phyloP scores from a whole-genome alignment of 148 eudicot genomes.

The Talinum fruticosum region DNA sequence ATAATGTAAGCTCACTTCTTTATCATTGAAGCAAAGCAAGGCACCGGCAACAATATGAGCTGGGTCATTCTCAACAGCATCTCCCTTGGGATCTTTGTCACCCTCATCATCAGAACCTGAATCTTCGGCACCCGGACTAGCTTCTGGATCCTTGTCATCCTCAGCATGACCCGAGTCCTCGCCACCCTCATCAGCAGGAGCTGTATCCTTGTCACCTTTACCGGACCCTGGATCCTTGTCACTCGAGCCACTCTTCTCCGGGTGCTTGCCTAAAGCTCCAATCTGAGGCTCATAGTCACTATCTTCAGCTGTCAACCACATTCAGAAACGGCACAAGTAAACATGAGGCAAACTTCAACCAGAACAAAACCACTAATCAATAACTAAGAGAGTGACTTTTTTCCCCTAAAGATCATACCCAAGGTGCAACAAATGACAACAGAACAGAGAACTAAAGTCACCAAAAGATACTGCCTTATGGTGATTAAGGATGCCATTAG shows the following conservation, averaged over 20 bases:
- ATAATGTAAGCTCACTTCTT: constrained; percentile 39
- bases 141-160: constrained; percentile 17
- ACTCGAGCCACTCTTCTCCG: constrained; percentile 6
- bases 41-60: constrained; percentile 46
- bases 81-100: constrained; percentile 17
- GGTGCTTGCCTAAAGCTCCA: constrained; percentile 24
- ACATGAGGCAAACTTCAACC: neutral
- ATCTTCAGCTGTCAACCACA: constrained; percentile 5
- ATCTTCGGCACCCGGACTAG: constrained; percentile 15
- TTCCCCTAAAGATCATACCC: constrained; percentile 23
- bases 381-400: neutral
- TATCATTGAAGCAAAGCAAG: constrained; percentile 51
- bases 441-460: constrained; percentile 28
- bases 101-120: constrained; percentile 3
- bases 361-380: neutral
- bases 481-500: constrained; percentile 30
- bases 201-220: neutral
- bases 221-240: constrained; percentile 3
- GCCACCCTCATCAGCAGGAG: constrained; percentile 13
- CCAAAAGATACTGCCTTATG: constrained; percentile 27
- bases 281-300: constrained; percentile 27
- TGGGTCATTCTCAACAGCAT: constrained; percentile 27
- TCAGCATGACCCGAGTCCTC: neutral
- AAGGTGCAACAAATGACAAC: constrained; percentile 22
- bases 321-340: neutral